phyloP scores from a whole-genome alignment of 306 rosid genomes.

The Quercus agrifolia region DNA sequence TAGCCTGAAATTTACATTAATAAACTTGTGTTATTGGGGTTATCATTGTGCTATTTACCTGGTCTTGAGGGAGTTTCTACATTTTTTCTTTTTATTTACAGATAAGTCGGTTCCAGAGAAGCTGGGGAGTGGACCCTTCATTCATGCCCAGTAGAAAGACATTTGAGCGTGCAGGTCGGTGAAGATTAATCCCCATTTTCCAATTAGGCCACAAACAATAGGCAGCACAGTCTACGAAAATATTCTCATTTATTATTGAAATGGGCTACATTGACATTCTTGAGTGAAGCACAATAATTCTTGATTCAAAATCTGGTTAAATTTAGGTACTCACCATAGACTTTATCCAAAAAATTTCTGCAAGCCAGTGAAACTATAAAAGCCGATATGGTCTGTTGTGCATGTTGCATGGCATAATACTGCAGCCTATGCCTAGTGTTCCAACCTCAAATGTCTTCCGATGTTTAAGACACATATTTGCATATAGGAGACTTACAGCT shows the following conservation, averaged over 20 bases:
- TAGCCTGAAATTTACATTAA: background rate
- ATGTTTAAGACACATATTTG: too few species aligned
- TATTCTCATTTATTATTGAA: background rate
- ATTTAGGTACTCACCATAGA: background rate
- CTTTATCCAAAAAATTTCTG: too few species aligned
- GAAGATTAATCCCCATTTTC: conserved; percentile 1
- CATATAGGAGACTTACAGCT: too few species aligned
- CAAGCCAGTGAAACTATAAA: too few species aligned
- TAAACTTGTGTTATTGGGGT: background rate
- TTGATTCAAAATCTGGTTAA: background rate
- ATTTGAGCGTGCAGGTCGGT: conserved; percentile 89
- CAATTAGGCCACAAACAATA: background rate
- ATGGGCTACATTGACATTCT: background rate
- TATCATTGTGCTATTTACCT: background rate
- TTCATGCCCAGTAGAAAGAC: conserved; percentile 93
- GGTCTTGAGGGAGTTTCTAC: background rate
- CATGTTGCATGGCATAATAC: background rate
- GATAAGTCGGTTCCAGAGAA: conserved; percentile 78
- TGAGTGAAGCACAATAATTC: background rate
- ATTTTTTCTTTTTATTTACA: conserved; percentile 26
- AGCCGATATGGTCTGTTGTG: too few species aligned
- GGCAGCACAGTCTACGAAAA: background rate
- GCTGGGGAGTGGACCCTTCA: conserved; percentile 94
- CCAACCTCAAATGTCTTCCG: background rate
- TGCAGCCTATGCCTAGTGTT: background rate